These are phyloP conservation scores for Aureobasidium subglaciale DNA, from an alignment of 2,329 filamentous ascomycete species.

Conservation along the genomic window DNA sequence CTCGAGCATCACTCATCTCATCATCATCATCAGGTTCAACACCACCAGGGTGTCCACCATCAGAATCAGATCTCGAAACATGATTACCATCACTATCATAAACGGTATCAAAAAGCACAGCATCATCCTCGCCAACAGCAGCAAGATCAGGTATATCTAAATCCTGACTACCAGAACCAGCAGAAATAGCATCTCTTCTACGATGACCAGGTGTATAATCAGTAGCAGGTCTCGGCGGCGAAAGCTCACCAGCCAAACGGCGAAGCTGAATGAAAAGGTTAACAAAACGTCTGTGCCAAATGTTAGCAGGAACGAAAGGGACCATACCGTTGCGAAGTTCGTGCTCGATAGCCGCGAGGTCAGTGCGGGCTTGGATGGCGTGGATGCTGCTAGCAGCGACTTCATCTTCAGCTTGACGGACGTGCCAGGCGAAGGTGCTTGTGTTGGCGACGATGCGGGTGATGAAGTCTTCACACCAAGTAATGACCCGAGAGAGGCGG, in stretches of 20 bases:
- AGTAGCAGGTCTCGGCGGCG: neutral
- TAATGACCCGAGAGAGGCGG: neutral
- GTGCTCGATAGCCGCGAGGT: neutral
- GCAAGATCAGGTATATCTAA: too few relatives aligned
- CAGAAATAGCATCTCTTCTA: neutral
- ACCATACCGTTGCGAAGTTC: neutral
- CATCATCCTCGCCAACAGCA: too few relatives aligned
- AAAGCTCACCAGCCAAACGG: neutral
- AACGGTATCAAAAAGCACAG: too few relatives aligned
- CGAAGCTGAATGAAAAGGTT: neutral
- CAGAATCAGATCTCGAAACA: too few relatives aligned
- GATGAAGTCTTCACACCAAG: neutral
- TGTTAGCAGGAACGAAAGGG: neutral
- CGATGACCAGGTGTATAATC: neutral
- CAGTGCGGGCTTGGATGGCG: neutral
- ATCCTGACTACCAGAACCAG: neutral
- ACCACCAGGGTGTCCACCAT: too few relatives aligned
- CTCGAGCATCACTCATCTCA: too few relatives aligned
- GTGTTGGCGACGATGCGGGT: neutral
- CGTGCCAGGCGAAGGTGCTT: neutral
- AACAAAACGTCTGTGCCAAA: neutral
- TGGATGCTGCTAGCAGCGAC: neutral
- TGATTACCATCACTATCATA: too few relatives aligned
- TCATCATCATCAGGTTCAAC: too few relatives aligned
- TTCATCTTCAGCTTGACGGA: neutral